Evolutionary conservation across 2,329 filamentous ascomycete genomes (phyloP).

Genomic region (Tolypocladium guangdongense): DNA sequence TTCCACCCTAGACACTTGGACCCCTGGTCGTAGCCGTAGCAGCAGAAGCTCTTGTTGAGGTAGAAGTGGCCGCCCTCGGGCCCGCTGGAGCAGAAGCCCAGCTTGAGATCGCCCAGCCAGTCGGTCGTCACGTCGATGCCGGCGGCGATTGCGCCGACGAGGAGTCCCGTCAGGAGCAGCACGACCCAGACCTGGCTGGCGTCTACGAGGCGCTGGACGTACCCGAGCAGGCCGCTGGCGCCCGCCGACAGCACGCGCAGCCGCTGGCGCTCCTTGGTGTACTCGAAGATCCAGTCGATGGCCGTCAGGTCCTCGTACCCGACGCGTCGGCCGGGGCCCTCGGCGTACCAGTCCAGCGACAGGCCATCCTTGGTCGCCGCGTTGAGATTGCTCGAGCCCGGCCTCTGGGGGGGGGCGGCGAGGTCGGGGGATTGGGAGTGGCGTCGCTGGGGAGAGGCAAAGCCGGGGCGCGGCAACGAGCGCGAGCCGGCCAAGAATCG

Average conservation of each 20-base stretch:
- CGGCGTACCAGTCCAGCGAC: slow-evolving; percentile 72
- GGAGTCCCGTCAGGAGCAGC: slow-evolving; percentile 72
- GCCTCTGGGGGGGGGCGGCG: slow-evolving; percentile 5
- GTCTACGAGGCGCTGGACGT: slow-evolving; percentile 64
- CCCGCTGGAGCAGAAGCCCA: slow-evolving; percentile 69
- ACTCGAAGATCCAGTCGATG: slow-evolving; percentile 99
- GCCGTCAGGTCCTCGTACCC: slow-evolving; percentile 94
- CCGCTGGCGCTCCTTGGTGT: slow-evolving; percentile 88
- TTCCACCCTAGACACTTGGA: slow-evolving; percentile 81
- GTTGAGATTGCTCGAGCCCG: slow-evolving; percentile 6
- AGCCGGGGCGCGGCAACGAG: slow-evolving; percentile 1
- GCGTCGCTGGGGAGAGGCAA: background rate
- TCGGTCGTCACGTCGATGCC: slow-evolving; percentile 83
- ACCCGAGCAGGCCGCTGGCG: slow-evolving; percentile 60
- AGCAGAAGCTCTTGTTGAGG: slow-evolving; percentile 84
- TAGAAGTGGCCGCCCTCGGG: slow-evolving; percentile 80
- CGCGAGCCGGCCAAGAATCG: slow-evolving; percentile 32
- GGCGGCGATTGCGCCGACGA: slow-evolving; percentile 75
- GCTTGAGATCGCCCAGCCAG: slow-evolving; percentile 89
- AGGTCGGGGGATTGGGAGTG: background rate
- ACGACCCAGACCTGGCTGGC: slow-evolving; percentile 88
- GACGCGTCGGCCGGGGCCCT: slow-evolving; percentile 79
- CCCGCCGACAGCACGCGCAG: slow-evolving; percentile 64
- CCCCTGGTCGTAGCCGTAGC: slow-evolving; percentile 77
- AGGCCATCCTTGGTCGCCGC: slow-evolving; percentile 32